Conservation (phyloP, 345 rosid species). For the Camelina neglecta region DNA sequence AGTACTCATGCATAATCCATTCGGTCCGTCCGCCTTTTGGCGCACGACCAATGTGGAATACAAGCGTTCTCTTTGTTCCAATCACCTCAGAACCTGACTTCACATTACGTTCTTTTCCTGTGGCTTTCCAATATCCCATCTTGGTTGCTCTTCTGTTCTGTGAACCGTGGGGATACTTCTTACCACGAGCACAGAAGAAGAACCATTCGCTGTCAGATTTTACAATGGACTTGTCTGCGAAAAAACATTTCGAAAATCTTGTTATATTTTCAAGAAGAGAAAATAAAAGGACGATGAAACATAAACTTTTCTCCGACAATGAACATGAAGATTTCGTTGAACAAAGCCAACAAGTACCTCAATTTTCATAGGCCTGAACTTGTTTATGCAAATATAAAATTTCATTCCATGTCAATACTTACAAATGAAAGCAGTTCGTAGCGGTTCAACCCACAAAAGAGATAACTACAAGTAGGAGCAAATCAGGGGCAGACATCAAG, state of each 20-base stretch:
- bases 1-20: slow-evolving; percentile 90
- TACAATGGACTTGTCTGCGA: slow-evolving; percentile 64
- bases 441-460: slow-evolving; percentile 26
- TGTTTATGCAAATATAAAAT: neutral
- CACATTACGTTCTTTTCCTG: slow-evolving; percentile 87
- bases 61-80: slow-evolving; percentile 91
- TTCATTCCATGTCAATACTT: slow-evolving; percentile 14
- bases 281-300: neutral
- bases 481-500: slow-evolving; percentile 9
- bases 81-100: slow-evolving; percentile 65
- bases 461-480: slow-evolving; percentile 29
- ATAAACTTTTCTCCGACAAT: slow-evolving; percentile 13
- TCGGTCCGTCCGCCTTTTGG: slow-evolving; percentile 89
- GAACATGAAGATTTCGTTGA: slow-evolving; percentile 22
- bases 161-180: slow-evolving; percentile 87
- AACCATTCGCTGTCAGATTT: slow-evolving; percentile 84
- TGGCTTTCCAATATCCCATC: slow-evolving; percentile 93
- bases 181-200: slow-evolving; percentile 84
- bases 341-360: slow-evolving; percentile 10
- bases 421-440: slow-evolving; percentile 23
- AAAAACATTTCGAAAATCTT: neutral
- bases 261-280: neutral
- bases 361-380: slow-evolving; percentile 25
- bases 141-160: slow-evolving; percentile 85
- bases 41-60: slow-evolving; percentile 87